phyloP scores from a whole-genome alignment of 2,329 filamentous ascomycete genomes.

The Cladosporium austrohemisphaericum region DNA sequence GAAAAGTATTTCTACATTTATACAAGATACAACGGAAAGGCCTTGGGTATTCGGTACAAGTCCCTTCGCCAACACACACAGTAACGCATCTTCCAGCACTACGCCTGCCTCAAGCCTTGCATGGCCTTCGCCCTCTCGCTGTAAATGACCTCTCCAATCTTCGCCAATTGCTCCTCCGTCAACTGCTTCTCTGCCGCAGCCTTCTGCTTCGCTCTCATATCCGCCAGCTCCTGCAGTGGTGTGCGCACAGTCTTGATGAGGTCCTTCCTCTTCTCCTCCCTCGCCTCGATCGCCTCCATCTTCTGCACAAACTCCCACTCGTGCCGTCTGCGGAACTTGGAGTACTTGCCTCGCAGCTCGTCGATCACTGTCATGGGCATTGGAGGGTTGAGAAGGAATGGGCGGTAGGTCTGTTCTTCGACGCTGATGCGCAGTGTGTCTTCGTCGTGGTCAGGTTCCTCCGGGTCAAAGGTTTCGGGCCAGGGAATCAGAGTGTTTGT shows the following conservation, averaged over 20 bases:
- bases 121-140: slow-evolving; percentile 15
- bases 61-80: neutral
- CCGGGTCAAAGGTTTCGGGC: slow-evolving; percentile 53
- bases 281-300: slow-evolving; percentile 59
- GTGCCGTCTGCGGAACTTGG: slow-evolving; percentile 75
- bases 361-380: slow-evolving; percentile 77
- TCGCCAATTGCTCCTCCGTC: slow-evolving; percentile 37
- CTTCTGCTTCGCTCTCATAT: slow-evolving; percentile 37
- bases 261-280: slow-evolving; percentile 43
- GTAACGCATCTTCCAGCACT: neutral
- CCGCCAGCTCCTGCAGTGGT: slow-evolving; percentile 43
- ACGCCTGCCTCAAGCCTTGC: neutral
- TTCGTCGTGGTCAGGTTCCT: slow-evolving; percentile 51
- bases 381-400: slow-evolving; percentile 71
- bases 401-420: slow-evolving; percentile 70
- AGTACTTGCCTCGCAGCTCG: slow-evolving; percentile 81
- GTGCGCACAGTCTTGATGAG: slow-evolving; percentile 42
- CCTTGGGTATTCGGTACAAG: slow-evolving; percentile 9
- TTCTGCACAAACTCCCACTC: slow-evolving; percentile 66
- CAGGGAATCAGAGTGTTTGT: slow-evolving; percentile 72
- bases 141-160: slow-evolving; percentile 41
- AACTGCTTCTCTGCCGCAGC: slow-evolving; percentile 35
- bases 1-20: slow-evolving; percentile 12
- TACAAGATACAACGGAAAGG: slow-evolving; percentile 8
- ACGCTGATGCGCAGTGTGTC: slow-evolving; percentile 77